These are phyloP conservation scores for Peterozyma toletana DNA, from an alignment of 805 yeast genomes.

Conservation along the genomic window DNA sequence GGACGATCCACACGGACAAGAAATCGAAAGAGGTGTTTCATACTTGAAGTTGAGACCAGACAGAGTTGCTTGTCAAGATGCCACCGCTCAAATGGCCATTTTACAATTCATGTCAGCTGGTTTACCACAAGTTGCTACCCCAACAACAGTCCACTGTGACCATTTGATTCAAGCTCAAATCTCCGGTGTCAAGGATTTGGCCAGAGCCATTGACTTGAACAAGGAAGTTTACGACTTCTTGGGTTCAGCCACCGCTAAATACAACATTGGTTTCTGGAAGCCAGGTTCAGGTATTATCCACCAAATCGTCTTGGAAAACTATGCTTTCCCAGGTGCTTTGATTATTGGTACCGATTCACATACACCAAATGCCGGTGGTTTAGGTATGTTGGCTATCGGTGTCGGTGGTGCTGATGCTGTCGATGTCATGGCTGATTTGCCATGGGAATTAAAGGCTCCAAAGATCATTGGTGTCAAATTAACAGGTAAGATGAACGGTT, in stretches of 20 bases:
- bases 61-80: constrained; percentile 99
- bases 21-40: constrained; percentile 69
- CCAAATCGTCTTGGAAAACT: constrained; percentile 95
- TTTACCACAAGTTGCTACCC: constrained; percentile 79
- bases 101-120: constrained; percentile 98
- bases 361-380: constrained; percentile 98
- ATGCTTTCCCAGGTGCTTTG: constrained; percentile 93
- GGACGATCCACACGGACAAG: constrained; percentile 78
- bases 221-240: constrained; percentile 94
- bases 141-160: constrained; percentile 96
- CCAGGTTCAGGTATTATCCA: constrained; percentile 99
- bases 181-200: constrained; percentile 82
- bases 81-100: constrained; percentile 99
- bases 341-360: constrained; percentile 98
- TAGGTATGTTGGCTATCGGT: constrained; percentile 98
- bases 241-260: constrained; percentile 86
- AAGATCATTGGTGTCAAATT: constrained; percentile 89
- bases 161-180: constrained; percentile 96
- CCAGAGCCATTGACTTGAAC: constrained; percentile 75
- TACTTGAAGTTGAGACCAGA: constrained; percentile 94
- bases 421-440: constrained; percentile 92
- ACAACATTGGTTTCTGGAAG: constrained; percentile 98
- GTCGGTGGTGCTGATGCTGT: constrained; percentile 99
- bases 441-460: constrained; percentile 99
- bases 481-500: constrained; percentile 82